phyloP scores from a whole-genome alignment of 2,329 filamentous ascomycete species.

The Bipolaris sorokiniana region DNA sequence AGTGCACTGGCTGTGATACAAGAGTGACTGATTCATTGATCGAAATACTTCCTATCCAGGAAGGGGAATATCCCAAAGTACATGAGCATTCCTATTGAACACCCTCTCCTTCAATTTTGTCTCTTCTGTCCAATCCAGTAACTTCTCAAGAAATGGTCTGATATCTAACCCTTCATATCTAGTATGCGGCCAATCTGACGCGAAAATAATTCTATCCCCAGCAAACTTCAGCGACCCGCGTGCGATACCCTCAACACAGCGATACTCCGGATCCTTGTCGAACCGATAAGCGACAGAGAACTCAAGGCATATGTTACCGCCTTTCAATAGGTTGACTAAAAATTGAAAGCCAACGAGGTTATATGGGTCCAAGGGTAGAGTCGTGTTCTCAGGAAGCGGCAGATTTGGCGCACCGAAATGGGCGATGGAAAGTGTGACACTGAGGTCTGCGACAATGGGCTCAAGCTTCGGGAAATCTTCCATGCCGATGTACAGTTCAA shows the following conservation, averaged over 20 bases:
- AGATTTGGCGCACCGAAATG: not conserved
- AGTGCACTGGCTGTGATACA: not conserved
- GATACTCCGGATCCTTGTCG: not conserved
- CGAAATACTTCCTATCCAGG: not conserved
- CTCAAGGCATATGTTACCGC: not conserved
- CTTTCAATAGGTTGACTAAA: not conserved
- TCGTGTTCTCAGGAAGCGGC: not conserved
- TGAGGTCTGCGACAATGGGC: not conserved
- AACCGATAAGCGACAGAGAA: not conserved
- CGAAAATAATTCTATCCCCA: not conserved
- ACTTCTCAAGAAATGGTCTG: not conserved
- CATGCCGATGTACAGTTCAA: not conserved
- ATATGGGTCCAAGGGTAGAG: not conserved
- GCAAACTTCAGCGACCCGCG: not conserved
- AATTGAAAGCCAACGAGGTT: not conserved
- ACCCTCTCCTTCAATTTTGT: not conserved
- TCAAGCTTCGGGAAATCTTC: not conserved
- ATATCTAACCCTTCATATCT: not conserved
- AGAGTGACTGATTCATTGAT: not conserved
- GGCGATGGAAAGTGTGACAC: not conserved
- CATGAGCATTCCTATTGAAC: not conserved
- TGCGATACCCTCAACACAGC: not conserved
- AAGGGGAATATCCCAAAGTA: not conserved
- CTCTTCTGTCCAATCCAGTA: not conserved
- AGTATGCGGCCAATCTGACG: not conserved